A percentile compares a stretch with the other conserved stretches of the same genome.
Evolutionary conservation across 306 rosid genomes (phyloP).

Genomic region (Cucumis hystrix): DNA sequence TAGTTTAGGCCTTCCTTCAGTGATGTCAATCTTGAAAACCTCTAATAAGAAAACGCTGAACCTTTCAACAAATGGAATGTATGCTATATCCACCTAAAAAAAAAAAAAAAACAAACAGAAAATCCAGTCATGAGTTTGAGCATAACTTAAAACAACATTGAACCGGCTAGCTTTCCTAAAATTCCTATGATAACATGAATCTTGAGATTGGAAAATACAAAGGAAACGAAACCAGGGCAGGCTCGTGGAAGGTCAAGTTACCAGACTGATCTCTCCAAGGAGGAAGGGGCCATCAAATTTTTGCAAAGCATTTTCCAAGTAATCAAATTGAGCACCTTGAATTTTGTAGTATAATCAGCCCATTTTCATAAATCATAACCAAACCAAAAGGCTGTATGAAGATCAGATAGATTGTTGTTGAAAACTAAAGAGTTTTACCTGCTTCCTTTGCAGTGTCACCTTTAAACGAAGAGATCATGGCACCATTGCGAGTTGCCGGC

Average conservation of each 20-base stretch:
- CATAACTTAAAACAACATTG: neutral
- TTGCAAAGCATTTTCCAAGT: slow-evolving; percentile 61
- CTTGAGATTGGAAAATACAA: slow-evolving; percentile 1
- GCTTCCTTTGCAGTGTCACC: slow-evolving; percentile 23
- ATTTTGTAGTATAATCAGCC: neutral
- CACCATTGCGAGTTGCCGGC: no score
- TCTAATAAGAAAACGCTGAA: no score
- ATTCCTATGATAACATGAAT: neutral
- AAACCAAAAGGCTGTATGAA: neutral
- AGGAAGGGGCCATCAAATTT: slow-evolving; percentile 65
- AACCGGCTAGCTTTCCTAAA: neutral
- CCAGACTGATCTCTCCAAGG: slow-evolving; percentile 54
- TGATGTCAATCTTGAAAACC: no score
- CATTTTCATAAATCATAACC: neutral
- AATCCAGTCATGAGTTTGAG: neutral
- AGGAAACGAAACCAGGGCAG: neutral
- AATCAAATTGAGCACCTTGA: slow-evolving; percentile 51
- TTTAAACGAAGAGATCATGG: slow-evolving; percentile 21
- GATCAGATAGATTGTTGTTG: neutral
- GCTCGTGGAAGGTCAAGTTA: slow-evolving; percentile 12
- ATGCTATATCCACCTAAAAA: neutral
- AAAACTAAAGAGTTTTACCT: slow-evolving; percentile 20
- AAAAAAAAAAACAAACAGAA: neutral
- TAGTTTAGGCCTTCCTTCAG: no score
- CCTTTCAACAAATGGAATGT: no score